Base-by-base conservation (phyloP, 2,329 filamentous ascomycete species). In the Neodidymelliopsis sp. region DNA sequence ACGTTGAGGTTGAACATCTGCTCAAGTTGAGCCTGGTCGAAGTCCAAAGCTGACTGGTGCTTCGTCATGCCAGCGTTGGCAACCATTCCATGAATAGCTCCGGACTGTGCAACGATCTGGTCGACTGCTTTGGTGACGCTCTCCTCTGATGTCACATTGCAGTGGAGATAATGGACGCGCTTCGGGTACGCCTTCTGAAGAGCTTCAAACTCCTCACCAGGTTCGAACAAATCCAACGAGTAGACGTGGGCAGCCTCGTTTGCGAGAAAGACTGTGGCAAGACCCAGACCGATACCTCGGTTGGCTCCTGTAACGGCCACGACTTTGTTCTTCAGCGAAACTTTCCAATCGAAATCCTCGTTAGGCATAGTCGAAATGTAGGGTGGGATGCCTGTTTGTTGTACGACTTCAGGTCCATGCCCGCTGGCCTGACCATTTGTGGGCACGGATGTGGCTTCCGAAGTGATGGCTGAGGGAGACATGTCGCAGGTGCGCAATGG, bases 61-160 rank as follows among this genome's bases (percentile, higher is more conserved):
- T 79, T 79, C 16, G 79, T 82, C 43, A 76, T 71, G 30, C 79
- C 79, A 2, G 79, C 79, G 49, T 81, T 81, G 25, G 74, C 75
- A 11, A 82, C 76, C 69, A 82, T 78, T 10, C 79, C 79, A 49
- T 81, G 75, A n/a, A 81, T 63, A 4, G 70, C 73, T 22, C 79
- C 79, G 9, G 71, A 70, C 42, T 78, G 72, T n/a, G 65, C 65
- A 8, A 81, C 67, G 15, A 81, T 78, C 36, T 73, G 60, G 49
- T 81, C 77, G 1, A 81, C 63, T 2, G 76, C 77, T 11, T 70
- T 71, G 0, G 64, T 74, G 22, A 80, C 74, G 31, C 66, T 79
- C 20, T 72, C 70, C 54, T 81, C 78, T 12, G 76, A 71, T 0
- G 79, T 81, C 2, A 81, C 77, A 59, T 82, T 74, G 58, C 76